Evolutionary conservation across 2,329 filamentous ascomycete species (phyloP).

Genomic region (Malbranchea cinnamomea): DNA sequence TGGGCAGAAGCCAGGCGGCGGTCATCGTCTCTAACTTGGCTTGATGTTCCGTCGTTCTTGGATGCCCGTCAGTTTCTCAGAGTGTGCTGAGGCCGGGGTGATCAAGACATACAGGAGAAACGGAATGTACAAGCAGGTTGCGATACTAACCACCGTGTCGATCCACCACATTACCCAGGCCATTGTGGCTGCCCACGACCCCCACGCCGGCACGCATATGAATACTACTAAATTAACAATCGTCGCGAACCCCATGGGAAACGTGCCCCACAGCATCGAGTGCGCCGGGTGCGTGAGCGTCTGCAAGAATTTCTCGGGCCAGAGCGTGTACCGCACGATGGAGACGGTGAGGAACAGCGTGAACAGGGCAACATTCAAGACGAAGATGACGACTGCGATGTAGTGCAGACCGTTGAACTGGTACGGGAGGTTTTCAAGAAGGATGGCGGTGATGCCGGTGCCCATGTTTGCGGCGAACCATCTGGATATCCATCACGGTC

Average conservation of each 20-base stretch:
- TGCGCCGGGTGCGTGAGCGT: conserved; percentile 52
- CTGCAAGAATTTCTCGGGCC: conserved; percentile 46
- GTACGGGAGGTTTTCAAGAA: conserved; percentile 49
- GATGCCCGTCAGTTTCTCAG: neutral
- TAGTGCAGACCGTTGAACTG: conserved; percentile 42
- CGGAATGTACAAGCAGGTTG: conserved; percentile 30
- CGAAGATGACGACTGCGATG: conserved; percentile 46
- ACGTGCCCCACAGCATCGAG: conserved; percentile 48
- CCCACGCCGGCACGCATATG: conserved; percentile 42
- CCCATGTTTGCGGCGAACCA: conserved; percentile 52
- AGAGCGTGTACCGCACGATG: conserved; percentile 43
- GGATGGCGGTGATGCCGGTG: conserved; percentile 50
- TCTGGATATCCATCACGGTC: neutral
- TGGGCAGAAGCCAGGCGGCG: conserved; percentile 49
- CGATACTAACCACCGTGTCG: conserved; percentile 30
- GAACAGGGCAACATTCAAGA: conserved; percentile 46
- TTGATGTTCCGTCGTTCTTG: conserved; percentile 8
- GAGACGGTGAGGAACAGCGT: conserved; percentile 39
- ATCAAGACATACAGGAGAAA: conserved; percentile 38
- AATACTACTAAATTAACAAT: conserved; percentile 49
- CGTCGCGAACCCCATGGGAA: conserved; percentile 51
- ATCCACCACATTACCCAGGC: conserved; percentile 38
- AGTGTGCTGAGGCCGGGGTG: neutral
- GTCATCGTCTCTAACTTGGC: conserved; percentile 42
- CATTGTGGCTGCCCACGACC: conserved; percentile 33